These are phyloP conservation scores for Septoria petroselini DNA, from an alignment of 2,329 filamentous ascomycete genomes.

Conservation along the genomic window DNA sequence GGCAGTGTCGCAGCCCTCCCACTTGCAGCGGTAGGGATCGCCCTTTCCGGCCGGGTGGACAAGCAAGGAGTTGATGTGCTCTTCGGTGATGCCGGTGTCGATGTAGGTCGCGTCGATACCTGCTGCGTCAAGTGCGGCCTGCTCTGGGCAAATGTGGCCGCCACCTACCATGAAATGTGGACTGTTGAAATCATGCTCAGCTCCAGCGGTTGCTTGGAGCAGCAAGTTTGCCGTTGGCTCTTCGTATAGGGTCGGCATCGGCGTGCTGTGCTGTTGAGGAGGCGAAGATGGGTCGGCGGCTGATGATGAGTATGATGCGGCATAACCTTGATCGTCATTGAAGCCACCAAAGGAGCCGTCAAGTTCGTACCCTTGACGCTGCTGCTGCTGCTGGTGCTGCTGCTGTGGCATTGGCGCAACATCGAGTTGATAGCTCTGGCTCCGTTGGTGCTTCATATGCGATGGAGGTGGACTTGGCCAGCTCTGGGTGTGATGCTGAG, in stretches of 20 bases:
- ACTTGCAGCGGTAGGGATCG: conserved; percentile 50
- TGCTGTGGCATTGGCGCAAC: conserved; percentile 54
- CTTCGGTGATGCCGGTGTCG: conserved; percentile 80
- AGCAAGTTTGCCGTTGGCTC: conserved; percentile 31
- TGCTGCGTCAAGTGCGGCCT: conserved; percentile 48
- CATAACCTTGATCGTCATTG: conserved; percentile 45
- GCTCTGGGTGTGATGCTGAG: conserved; percentile 41
- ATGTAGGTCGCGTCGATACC: conserved; percentile 56
- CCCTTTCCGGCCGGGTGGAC: conserved; percentile 45
- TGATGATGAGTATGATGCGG: conserved; percentile 51
- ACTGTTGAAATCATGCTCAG: conserved; percentile 34
- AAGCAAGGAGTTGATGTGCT: conserved; percentile 61
- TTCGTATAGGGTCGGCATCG: conserved; percentile 40
- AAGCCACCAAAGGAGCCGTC: conserved; percentile 37
- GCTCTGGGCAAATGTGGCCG: conserved; percentile 35
- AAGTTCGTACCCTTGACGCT: conserved; percentile 36
- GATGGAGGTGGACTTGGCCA: conserved; percentile 38
- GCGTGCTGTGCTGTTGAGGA: conserved; percentile 36
- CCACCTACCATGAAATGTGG: conserved; percentile 34
- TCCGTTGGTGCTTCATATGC: conserved; percentile 34
- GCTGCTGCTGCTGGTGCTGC: too few relatives aligned
- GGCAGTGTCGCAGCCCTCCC: conserved; percentile 73
- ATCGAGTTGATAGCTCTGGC: conserved; percentile 48
- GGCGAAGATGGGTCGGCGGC: conserved; percentile 48
- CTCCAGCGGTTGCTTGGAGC: conserved; percentile 33